Conservation (phyloP, 257 asterid species). For the Solanum lycopersicoides region DNA sequence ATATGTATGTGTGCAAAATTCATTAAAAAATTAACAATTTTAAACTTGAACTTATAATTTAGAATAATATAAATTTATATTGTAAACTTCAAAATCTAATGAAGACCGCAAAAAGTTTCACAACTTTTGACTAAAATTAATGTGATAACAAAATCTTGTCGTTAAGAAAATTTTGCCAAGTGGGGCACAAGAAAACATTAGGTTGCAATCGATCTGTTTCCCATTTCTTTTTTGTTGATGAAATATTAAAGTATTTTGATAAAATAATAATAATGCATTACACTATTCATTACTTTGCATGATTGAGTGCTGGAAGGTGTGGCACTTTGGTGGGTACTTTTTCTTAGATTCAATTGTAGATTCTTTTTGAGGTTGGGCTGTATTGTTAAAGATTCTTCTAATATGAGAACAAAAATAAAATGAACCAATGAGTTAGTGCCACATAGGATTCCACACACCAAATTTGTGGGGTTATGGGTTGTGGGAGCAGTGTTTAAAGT, state of each 20-base stretch:
- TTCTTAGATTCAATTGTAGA: constrained; percentile 33
- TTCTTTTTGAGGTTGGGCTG: constrained; percentile 22
- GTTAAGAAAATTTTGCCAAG: neutral
- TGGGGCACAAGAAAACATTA: neutral
- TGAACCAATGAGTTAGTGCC: neutral
- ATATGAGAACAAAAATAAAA: neutral
- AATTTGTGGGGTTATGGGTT: neutral
- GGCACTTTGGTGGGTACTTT: neutral
- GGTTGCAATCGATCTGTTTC: neutral
- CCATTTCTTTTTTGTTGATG: neutral
- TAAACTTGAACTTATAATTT: neutral
- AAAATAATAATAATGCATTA: neutral
- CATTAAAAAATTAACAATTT: neutral
- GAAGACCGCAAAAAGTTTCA: too few relatives aligned
- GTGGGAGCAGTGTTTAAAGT: neutral
- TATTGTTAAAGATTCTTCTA: constrained; percentile 29
- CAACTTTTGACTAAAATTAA: neutral
- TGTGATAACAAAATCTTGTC: neutral
- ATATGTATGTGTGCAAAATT: neutral
- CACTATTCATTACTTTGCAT: constrained; percentile 19
- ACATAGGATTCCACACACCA: neutral
- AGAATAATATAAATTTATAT: too few relatives aligned
- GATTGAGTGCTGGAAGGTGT: constrained; percentile 14
- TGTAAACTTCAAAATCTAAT: too few relatives aligned
- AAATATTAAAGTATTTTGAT: neutral